These are phyloP conservation scores for Aureobasidium sp. DNA, from an alignment of 2,329 filamentous ascomycete genomes.

Conservation along the genomic window DNA sequence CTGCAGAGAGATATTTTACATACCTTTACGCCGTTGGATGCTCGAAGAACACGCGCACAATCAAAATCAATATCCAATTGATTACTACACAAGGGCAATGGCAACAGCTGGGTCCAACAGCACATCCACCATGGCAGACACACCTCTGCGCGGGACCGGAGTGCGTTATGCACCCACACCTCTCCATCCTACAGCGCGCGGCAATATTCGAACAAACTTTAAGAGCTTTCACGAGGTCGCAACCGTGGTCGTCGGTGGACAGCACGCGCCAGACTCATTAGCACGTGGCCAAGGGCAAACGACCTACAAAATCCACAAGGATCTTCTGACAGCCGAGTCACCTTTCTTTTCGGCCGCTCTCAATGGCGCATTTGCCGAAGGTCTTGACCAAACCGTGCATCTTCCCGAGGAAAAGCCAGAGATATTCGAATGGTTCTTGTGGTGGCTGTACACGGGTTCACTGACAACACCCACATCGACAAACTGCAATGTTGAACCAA, in stretches of 20 bases:
- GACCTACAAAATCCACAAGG: slow-evolving; percentile 39
- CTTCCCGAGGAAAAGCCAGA: slow-evolving; percentile 37
- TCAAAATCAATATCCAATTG: neutral
- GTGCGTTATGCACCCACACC: slow-evolving; percentile 11
- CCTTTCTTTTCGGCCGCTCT: slow-evolving; percentile 45
- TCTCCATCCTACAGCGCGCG: slow-evolving; percentile 7
- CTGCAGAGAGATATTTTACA: neutral
- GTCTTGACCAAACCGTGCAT: slow-evolving; percentile 31
- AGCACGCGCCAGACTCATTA: slow-evolving; percentile 15
- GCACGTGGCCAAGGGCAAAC: slow-evolving; percentile 22
- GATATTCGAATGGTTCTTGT: slow-evolving; percentile 42
- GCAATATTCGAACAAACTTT: slow-evolving; percentile 27
- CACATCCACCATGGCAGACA: neutral
- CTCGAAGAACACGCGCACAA: neutral
- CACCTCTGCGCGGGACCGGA: slow-evolving; percentile 7
- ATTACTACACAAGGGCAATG: neutral
- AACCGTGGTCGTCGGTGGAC: slow-evolving; percentile 29
- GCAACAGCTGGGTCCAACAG: slow-evolving; percentile 1
- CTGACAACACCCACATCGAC: slow-evolving; percentile 21
- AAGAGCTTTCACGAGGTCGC: slow-evolving; percentile 33
- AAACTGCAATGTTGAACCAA: neutral
- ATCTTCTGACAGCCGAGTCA: slow-evolving; percentile 37
- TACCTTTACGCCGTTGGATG: neutral
- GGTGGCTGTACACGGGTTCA: slow-evolving; percentile 41
- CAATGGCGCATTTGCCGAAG: slow-evolving; percentile 39